Percentiles rank a stretch among this genome's conserved stretches.
Conservation (phyloP, 2,329 filamentous ascomycete genomes). For the Hortaea werneckii region DNA sequence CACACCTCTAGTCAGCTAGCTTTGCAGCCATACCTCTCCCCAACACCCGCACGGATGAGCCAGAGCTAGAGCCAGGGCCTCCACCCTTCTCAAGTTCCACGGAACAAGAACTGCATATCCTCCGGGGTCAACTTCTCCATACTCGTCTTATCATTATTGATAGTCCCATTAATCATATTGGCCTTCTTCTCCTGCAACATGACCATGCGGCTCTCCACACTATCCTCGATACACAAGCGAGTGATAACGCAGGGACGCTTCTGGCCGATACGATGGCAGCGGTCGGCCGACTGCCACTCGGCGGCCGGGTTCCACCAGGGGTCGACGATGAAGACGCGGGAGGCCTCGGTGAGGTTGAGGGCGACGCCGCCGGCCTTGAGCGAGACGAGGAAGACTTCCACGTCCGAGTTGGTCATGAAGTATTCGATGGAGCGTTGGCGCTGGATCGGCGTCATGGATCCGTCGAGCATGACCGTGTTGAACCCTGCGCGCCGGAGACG, state of each 20-base stretch:
- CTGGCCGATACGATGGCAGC: conserved; percentile 83
- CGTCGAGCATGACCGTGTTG: conserved; percentile 95
- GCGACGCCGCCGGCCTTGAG: conserved; percentile 94
- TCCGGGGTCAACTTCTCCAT: conserved; percentile 85
- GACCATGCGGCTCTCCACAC: conserved; percentile 91
- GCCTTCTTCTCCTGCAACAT: conserved; percentile 97
- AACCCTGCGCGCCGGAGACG: conserved; percentile 91
- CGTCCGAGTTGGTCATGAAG: conserved; percentile 76
- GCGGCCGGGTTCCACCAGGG: conserved; percentile 53
- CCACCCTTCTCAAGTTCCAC: conserved; percentile 46
- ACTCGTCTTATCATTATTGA: conserved; percentile 83
- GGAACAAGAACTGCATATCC: conserved; percentile 94
- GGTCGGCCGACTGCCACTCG: conserved; percentile 94
- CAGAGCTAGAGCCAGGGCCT: not conserved
- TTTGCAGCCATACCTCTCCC: no score
- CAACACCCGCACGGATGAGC: no score
- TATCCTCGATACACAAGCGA: conserved; percentile 90
- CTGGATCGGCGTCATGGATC: conserved; percentile 90
- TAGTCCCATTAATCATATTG: conserved; percentile 92
- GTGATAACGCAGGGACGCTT: conserved; percentile 89
- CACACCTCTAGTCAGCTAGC: no score
- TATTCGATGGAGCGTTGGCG: conserved; percentile 89
- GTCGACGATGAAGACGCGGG: conserved; percentile 89
- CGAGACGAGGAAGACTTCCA: conserved; percentile 92
- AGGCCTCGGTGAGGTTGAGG: conserved; percentile 89